A percentile compares a stretch with the other conserved stretches of the same genome.
These are phyloP conservation scores for Xylaria sp. DNA, from an alignment of 2,329 filamentous ascomycete genomes.

Conservation along the genomic window DNA sequence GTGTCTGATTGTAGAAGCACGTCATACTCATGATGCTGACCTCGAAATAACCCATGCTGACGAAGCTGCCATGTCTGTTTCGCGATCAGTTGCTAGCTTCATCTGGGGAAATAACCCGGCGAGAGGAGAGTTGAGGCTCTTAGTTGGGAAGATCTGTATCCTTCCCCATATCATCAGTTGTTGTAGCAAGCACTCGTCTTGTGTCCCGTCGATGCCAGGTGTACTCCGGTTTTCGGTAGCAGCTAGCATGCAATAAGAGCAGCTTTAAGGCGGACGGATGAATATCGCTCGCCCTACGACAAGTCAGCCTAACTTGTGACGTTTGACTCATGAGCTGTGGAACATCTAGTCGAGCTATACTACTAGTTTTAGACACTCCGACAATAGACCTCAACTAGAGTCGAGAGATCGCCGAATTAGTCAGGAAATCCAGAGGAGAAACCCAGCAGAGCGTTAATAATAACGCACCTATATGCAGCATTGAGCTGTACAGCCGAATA, in stretches of 20 bases:
- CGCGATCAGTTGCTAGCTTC: slow-evolving; percentile 17
- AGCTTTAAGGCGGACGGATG: slow-evolving; percentile 3
- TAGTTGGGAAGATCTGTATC: background rate
- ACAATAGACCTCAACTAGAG: slow-evolving; percentile 12
- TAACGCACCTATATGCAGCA: slow-evolving; percentile 35
- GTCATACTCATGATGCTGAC: slow-evolving; percentile 8
- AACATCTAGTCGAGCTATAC: slow-evolving; percentile 6
- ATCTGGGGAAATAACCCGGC: background rate
- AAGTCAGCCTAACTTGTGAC: slow-evolving; percentile 14
- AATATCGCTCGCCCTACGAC: slow-evolving; percentile 5
- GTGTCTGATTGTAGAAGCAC: slow-evolving; percentile 13
- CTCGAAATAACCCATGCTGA: slow-evolving; percentile 35
- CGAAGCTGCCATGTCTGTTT: slow-evolving; percentile 38
- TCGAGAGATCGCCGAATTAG: slow-evolving; percentile 26
- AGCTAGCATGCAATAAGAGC: background rate
- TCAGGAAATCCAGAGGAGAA: slow-evolving; percentile 17
- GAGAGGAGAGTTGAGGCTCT: slow-evolving; percentile 8
- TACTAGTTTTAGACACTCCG: background rate
- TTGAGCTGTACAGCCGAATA: slow-evolving; percentile 37
- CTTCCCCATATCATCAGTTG: slow-evolving; percentile 7
- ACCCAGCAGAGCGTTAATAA: slow-evolving; percentile 30
- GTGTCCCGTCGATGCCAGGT: slow-evolving; percentile 13
- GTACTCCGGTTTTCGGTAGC: background rate
- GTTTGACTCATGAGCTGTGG: slow-evolving; percentile 32
- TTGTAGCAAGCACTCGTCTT: slow-evolving; percentile 10